Conservation (phyloP, 345 rosid genomes). For the Ceriops zippeliana region DNA sequence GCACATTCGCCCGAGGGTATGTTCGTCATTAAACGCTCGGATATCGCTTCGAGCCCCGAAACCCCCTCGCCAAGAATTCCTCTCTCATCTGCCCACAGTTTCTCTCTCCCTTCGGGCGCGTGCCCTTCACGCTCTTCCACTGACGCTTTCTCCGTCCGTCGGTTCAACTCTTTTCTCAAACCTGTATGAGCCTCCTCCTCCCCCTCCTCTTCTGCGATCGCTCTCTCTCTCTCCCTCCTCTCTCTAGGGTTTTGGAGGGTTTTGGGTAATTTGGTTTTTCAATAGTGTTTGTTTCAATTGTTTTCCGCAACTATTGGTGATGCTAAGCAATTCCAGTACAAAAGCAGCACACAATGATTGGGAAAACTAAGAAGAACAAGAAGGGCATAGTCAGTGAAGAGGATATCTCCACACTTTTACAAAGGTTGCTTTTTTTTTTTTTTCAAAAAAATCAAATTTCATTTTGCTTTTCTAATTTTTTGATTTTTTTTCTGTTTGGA, state of each 20-base stretch:
- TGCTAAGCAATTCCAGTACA: slow-evolving; percentile 29
- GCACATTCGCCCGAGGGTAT: neutral
- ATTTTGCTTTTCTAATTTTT: neutral
- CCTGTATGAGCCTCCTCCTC: neutral
- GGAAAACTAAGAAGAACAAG: slow-evolving; percentile 41
- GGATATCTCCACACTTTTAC: slow-evolving; percentile 55
- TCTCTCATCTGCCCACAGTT: neutral
- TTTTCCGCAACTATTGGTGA: slow-evolving; percentile 4
- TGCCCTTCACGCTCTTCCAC: neutral
- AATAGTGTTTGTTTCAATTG: neutral
- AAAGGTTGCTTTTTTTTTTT: slow-evolving; percentile 37
- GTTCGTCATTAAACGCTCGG: neutral
- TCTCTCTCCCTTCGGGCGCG: neutral
- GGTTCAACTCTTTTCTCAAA: neutral
- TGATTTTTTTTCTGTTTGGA: neutral
- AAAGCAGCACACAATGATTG: slow-evolving; percentile 33
- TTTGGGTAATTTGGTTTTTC: slow-evolving; percentile 13
- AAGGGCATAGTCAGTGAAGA: slow-evolving; percentile 56
- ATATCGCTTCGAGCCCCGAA: neutral
- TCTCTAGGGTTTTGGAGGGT: slow-evolving; percentile 20
- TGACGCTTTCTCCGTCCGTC: neutral
- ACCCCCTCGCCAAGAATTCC: neutral
- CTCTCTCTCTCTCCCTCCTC: neutral
- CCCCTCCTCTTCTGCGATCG: neutral
- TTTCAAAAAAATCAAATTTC: neutral